Conservation (phyloP, 1,284 basidiomycete species). For the Cutaneotrichosporon sp. region DNA sequence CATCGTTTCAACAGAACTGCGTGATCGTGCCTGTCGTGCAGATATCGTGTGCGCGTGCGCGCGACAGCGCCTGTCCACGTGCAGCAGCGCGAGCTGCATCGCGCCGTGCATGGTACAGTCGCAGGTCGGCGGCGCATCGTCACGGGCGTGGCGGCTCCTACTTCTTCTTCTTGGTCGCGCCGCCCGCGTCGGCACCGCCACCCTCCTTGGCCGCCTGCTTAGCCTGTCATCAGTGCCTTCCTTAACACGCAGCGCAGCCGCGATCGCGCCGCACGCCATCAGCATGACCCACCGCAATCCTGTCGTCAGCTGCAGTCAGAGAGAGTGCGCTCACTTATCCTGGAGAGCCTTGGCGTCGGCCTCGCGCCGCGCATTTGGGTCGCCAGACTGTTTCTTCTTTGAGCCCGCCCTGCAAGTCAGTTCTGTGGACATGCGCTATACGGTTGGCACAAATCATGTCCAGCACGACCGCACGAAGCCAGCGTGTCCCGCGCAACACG, state of each 20-base stretch:
- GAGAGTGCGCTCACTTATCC: slow-evolving; percentile 26
- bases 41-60: too few relatives aligned
- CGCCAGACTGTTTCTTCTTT: slow-evolving; percentile 18
- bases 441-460: too few relatives aligned
- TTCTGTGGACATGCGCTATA: too few relatives aligned
- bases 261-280: neutral
- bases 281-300: neutral
- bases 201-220: slow-evolving; percentile 17
- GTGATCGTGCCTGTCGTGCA: too few relatives aligned
- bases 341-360: slow-evolving; percentile 22
- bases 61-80: too few relatives aligned
- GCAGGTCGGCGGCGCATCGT: too few relatives aligned
- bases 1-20: too few relatives aligned
- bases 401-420: neutral
- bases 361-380: slow-evolving; percentile 11
- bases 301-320: too few relatives aligned
- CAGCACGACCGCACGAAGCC: too few relatives aligned
- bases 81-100: too few relatives aligned
- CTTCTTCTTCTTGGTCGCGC: slow-evolving; percentile 11
- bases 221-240: slow-evolving; percentile 8
- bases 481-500: too few relatives aligned
- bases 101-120: too few relatives aligned
- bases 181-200: neutral
- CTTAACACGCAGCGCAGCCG: neutral
- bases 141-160: slow-evolving; percentile 2